Base-by-base conservation (phyloP, 2,329 filamentous ascomycete species). In the Clarireedia monteithiana region DNA sequence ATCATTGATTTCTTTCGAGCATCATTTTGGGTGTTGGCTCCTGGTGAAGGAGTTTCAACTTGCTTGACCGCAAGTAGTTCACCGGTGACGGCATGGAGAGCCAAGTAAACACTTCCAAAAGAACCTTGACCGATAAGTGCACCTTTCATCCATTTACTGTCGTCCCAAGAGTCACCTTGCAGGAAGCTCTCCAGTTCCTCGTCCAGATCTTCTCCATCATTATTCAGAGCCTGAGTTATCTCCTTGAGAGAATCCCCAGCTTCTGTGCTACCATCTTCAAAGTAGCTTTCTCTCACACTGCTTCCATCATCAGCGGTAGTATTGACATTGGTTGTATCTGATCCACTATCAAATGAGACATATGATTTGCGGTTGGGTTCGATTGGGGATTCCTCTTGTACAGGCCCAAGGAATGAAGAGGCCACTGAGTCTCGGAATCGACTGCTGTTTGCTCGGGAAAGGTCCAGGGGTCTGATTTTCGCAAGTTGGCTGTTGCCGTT, bases 121-220 rank as follows among this genome's bases (percentile, higher is more conserved):
- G 91, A 96, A 60, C 94, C 94, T 72, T 96, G 91, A 34, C 94
- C 94, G 63, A 99, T 99, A 60, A 97, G 78, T 34, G 92, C 91
- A 68, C 94, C 94, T 76, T 97, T 96, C 91, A 99, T 97, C 89
- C 95, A 99, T 72, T 96, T 95, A 75, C 92, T 88, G 60, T 96
- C 91, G 62, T 95, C 91, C 84, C 94, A 97, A 7, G 90, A 95
- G 68, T 96, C 90, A 61, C 90, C 89, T 36, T 90, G 85, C 42
- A 97, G 78, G 77, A 96, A 96, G 67, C 91, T 91, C 64, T 87
- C 84, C 23, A 97, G 78, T 65, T 94, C 91, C 67, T 91, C 89
- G 65, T 97, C 92, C 6, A 84, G 84, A 66, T 95, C 94, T 69
- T 96, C 92, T 36, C 91, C 91, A 66, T 97, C 92, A 64, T 95